Evolutionary conservation across 345 rosid genomes (phyloP), one percentile per base, ranked within the genome.

Genomic region (Hibiscus syriacus): DNA sequence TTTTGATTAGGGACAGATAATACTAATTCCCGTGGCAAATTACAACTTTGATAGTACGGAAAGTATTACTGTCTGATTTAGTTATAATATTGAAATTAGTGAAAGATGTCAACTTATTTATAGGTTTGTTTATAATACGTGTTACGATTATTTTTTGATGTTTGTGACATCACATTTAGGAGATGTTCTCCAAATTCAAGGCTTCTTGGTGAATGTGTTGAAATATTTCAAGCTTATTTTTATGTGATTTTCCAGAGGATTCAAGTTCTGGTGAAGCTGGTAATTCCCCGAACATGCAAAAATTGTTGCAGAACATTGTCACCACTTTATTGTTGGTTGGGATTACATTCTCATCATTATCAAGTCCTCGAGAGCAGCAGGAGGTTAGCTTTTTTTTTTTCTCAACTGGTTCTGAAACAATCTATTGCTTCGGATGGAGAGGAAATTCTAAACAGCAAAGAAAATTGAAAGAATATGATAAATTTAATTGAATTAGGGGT

Each of bases 261-360:
- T 74, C 81, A 0, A 62, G 80, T 72, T 49, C 75, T 36, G 77
- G 74, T 58, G 82, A 70, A 50, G 52, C 72, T 63, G 80, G 74
- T 58, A 62, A 77, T 43, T 57, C 73, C 30, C 78, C 57, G 65
- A 76, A 70, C 46, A 34, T 71, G 6, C 1, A 4, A 25, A 76
- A 56, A 50, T 79, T 39, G 74, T 30, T n/a, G n/a, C n/a, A 64
- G 64, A 68, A 67, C 64, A 0, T 60, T 8, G 5, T 76, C 13
- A 19, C 65, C 64, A 69, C 72, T 70, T 54, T 74, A 14, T 49
- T 80, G 58, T 20, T 80, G 52, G 4, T 73, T 58, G 74, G 67
- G 22, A 26, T 80, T 48, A 16, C 76, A 6, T 70, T 39, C 56
- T 52, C 73, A 3, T 50, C 68, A n/a, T 10, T 74, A 22, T 46